Evolutionary conservation across 2,329 filamentous ascomycete species (phyloP), one percentile per base, ranked within the genome.

Genomic region (Neospermospora avenae): DNA sequence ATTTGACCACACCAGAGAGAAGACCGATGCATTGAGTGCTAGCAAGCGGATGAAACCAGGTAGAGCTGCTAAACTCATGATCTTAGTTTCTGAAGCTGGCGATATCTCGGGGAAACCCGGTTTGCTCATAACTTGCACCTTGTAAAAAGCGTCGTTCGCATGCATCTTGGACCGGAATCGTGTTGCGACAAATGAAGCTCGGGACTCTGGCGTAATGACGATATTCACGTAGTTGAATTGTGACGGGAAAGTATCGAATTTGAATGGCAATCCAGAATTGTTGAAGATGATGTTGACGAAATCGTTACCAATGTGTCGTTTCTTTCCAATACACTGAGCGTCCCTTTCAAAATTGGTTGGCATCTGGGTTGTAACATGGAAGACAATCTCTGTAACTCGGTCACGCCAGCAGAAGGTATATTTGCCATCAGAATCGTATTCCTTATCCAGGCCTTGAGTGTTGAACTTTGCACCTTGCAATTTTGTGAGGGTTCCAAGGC

Each of bases 231-330:
- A 96, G 72, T 97, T 98, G 80, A 99, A 96, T 59, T 93, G 89
- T 0, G 92, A 96, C 0, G 91, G 91, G 68, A 99, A 96, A 0
- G 91, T 96, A 72, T 96, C 85, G 72, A 96, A 96, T 57, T 84
- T 83, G 77, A 96, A 98, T 0, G 90, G 88, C 51, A 87, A 75
- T n/a, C 95, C 93, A 2, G 93, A 97, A 70, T 96, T 91, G 73
- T 99, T 99, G 81, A 96, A 99, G 60, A 99, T 88, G 68, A 99
- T 96, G 72, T 96, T 98, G 72, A 99, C 95, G 73, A 91, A 96
- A 74, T 98, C 95, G 71, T 99, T 99, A 60, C 95, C 95, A 62
- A 98, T 95, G 71, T 98, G 96, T 2, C 87, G 83, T 76, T 99
- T 99, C 78, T 99, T 99, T 73, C 85, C 82, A 63, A 88, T 86